Conservation (phyloP, 805 yeast genomes). For the Wickerhamiella occidentalis region DNA sequence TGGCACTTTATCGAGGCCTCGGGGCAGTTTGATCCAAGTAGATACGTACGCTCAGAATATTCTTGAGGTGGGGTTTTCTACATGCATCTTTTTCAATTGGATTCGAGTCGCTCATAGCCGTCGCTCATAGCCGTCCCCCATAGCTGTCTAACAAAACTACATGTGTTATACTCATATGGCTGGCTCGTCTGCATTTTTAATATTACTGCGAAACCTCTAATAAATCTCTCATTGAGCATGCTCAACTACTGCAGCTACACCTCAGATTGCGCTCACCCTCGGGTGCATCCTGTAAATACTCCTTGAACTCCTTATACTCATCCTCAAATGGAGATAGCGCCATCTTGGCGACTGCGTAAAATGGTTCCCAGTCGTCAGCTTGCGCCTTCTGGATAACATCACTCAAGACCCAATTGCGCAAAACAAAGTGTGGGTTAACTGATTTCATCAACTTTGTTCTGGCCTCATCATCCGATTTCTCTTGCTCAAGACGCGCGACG, state of each 20-base stretch:
- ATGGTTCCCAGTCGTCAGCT: slow-evolving; percentile 37
- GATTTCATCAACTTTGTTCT: slow-evolving; percentile 35
- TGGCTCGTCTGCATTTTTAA: too few relatives aligned
- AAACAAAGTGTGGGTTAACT: slow-evolving; percentile 68
- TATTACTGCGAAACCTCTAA: too few relatives aligned
- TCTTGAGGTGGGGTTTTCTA: too few relatives aligned
- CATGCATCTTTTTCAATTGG: too few relatives aligned
- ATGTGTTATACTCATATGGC: too few relatives aligned
- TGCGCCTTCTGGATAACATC: slow-evolving; percentile 58
- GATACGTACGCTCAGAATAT: too few relatives aligned
- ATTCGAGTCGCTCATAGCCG: too few relatives aligned
- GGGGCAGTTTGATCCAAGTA: too few relatives aligned
- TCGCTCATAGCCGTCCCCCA: too few relatives aligned
- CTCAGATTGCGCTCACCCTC: slow-evolving; percentile 49
- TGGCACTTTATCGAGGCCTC: too few relatives aligned
- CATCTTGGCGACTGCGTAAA: slow-evolving; percentile 59
- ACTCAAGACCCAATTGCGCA: slow-evolving; percentile 76
- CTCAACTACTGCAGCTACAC: slow-evolving; percentile 46
- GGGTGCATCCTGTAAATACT: slow-evolving; percentile 39
- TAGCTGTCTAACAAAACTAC: too few relatives aligned
- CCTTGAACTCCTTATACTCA: slow-evolving; percentile 55
- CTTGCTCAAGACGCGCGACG: slow-evolving; percentile 32
- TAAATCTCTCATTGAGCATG: too few relatives aligned
- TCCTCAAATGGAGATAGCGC: slow-evolving; percentile 60
- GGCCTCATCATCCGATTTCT: slow-evolving; percentile 30